Base-by-base conservation (phyloP, 305 asterid species). In the Fraxinus ornus region DNA sequence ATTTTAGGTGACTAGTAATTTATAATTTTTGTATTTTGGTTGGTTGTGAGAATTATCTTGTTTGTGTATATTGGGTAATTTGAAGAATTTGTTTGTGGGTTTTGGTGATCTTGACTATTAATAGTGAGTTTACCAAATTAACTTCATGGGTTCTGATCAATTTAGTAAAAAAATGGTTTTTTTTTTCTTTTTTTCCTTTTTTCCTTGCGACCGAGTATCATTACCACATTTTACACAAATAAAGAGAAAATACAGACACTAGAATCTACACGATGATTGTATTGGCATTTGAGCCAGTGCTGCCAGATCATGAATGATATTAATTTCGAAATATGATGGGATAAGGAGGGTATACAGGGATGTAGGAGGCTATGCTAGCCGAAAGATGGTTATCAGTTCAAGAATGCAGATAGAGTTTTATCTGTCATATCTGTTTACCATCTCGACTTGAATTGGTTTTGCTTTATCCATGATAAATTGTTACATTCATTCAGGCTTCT, bases 41-140 rank as follows among this genome's bases (percentile, higher is more conserved):
- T 52, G 49, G 33, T 37, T 30, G 12, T 64, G 79, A 22, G 3
- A 74, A 39, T 62, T 62, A 12, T 36, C 12, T 24, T 21, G 28
- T 75, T 22, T 76, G 0, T 47, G 21, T 36, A 3, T 64, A 66
- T 49, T 75, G 10, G 62, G 28, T 32, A 21, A 64, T 39, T 83
- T 71, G 52, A 36, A 30, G 71, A 85, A 57, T 52, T 87, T 83
- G 41, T 39, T 88, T 7, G 73, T n/a, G 76, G 86, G 26, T 83
- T 75, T 36, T 21, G 79, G 19, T 76, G 15, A 39, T 36, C 49
- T 15, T 36, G 81, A 60, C 55, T 36, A 26, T 44, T 35, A 47
- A 39, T 28, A 39, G 37, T 32, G 72, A 3, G 44, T 9, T 21
- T 78, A 24, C 72, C 4, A 36, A 2, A 15, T 68, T 77, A 7